Base-by-base conservation (phyloP, 768 basidiomycete species). In the Tylopilus felleus region DNA sequence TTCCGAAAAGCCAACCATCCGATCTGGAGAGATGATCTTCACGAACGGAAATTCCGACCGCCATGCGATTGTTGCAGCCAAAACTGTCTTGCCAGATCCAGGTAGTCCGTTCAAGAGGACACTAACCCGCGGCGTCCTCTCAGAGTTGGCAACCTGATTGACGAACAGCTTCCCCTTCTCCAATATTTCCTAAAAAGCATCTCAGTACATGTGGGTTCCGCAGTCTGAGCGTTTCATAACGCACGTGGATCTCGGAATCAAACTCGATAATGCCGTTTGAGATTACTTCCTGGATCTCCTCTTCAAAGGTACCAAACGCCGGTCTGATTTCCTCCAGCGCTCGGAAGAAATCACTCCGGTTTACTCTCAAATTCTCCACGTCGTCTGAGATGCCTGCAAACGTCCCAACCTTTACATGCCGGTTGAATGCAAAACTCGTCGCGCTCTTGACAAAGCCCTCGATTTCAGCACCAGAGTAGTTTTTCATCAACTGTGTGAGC, bases 381-480 rank as follows among this genome's bases (percentile, higher is more conserved):
- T 99, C 94, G 62, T 97, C 90, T 17, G 92, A 93, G 52, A 98
- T 91, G 9, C 93, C 97, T 2, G 97, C 97, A 76, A 97, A 86
- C 6, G 95, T 97, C 16, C 97, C 97, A 55, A 98, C 88, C 75
- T 98, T 98, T 63, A 98, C 93, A 68, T 99, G 97, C 38, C 97
- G 78, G 64, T 90, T 95, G 76, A 99, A 96, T 21, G 97, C 96
- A 65, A 96, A 99, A 83, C 89, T 93, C 1, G 96, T 94, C 29
- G 97, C 97, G 65, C 93, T 97, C 80, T 98, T 98, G 72, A 98
- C 89, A 42, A 99, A 75, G 62, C 97, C 97, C 51, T 84, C 84
- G 55, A 99, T 92, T 72, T 99, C 97, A 1, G 97, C 97, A 51
- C 97, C 97, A 8, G 90, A 92, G 68, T 98, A 99, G 75, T 99